Conservation (phyloP, 2,329 filamentous ascomycete genomes). For the Mycocentrospora acerina region DNA sequence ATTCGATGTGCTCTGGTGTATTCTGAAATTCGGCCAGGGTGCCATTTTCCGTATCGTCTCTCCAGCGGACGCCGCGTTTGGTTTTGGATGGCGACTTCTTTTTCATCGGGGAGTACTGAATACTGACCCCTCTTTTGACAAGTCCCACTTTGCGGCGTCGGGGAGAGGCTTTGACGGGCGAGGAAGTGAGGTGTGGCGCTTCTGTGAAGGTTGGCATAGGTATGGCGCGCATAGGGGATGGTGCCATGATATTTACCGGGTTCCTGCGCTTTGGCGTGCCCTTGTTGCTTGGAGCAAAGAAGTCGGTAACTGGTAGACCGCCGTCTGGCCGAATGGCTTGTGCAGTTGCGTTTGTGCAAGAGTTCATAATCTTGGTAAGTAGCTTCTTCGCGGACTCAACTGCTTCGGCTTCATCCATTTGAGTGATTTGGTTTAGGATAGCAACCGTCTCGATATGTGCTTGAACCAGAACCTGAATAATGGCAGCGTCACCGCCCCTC, state of each 20-base stretch:
- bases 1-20: constrained; percentile 72
- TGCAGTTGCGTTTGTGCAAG: constrained; percentile 71
- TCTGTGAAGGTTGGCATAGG: constrained; percentile 33
- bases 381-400: constrained; percentile 75
- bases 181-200: constrained; percentile 49
- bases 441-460: constrained; percentile 91
- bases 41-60: constrained; percentile 85
- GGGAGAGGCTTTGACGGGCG: constrained; percentile 77
- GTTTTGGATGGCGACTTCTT: constrained; percentile 65
- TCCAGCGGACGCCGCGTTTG: constrained; percentile 85
- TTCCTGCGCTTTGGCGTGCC: constrained; percentile 77
- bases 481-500: constrained; percentile 72
- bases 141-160: constrained; percentile 67
- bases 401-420: constrained; percentile 81
- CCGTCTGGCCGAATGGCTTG: constrained; percentile 92
- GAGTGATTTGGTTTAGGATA: constrained; percentile 76
- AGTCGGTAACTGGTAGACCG: constrained; percentile 60
- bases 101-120: constrained; percentile 78
- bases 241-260: constrained; percentile 48
- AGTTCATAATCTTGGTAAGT: constrained; percentile 75
- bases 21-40: constrained; percentile 87
- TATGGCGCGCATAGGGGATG: constrained; percentile 50
- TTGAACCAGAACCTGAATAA: constrained; percentile 79
- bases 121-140: constrained; percentile 62
- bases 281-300: constrained; percentile 68